These are phyloP conservation scores for Colletotrichum sp. DNA, from an alignment of 2,329 filamentous ascomycete genomes.

Conservation along the genomic window DNA sequence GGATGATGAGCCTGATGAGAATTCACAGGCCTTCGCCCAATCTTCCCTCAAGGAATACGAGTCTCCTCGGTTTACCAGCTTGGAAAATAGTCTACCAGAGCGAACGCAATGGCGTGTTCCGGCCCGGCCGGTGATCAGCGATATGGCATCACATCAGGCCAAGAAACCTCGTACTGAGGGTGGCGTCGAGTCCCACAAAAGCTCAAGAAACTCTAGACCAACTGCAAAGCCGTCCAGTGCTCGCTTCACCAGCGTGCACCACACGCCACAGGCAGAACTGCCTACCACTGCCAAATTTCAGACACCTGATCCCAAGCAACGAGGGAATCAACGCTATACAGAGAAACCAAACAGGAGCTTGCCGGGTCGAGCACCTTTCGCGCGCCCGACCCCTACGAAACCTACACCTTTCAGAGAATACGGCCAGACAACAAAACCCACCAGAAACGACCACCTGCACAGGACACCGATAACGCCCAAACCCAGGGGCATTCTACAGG, in stretches of 20 bases:
- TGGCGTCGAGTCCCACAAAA: background rate
- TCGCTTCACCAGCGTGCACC: background rate
- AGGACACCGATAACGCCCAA: background rate
- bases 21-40: background rate
- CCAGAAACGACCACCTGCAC: background rate
- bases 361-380: background rate
- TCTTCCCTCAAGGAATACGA: background rate
- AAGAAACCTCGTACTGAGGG: background rate
- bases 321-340: background rate
- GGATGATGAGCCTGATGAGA: conserved; percentile 15
- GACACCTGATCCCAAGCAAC: background rate
- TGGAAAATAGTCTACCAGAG: background rate
- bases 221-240: background rate
- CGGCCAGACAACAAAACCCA: background rate
- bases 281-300: background rate
- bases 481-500: background rate
- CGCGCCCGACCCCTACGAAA: background rate
- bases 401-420: background rate
- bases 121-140: background rate
- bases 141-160: background rate
- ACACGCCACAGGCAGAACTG: background rate
- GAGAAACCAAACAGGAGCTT: background rate
- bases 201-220: background rate
- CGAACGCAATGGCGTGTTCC: background rate
- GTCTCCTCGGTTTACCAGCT: background rate